These are phyloP conservation scores for Nepenthes mirabilis DNA, from an alignment of 148 eudicot genomes.

Conservation along the genomic window DNA sequence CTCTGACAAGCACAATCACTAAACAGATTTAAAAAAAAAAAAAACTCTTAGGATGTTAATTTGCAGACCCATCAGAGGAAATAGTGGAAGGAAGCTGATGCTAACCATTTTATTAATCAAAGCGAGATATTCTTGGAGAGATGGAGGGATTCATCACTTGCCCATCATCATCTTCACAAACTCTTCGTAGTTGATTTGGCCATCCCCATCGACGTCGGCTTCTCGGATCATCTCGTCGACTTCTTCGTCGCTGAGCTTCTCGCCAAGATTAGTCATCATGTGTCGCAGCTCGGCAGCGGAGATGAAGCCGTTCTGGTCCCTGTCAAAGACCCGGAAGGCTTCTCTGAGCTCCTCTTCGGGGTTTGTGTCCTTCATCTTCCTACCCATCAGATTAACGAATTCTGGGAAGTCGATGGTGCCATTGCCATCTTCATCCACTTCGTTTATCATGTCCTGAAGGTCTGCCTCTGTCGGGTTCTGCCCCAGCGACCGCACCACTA, in stretches of 20 bases:
- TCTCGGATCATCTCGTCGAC: conserved; percentile 19
- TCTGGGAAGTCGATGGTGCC: conserved; percentile 23
- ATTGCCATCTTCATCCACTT: conserved; percentile 19
- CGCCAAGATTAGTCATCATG: conserved; percentile 18
- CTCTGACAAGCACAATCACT: no score
- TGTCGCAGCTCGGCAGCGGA: conserved; percentile 19
- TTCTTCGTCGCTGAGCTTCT: conserved; percentile 22
- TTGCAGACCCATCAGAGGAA: no score
- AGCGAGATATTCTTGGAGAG: no score
- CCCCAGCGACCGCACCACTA: conserved; percentile 18
- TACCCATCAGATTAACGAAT: conserved; percentile 16
- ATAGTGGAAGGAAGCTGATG: no score
- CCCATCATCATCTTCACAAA: conserved; percentile 18
- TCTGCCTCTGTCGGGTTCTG: conserved; percentile 21
- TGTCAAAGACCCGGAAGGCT: conserved; percentile 18
- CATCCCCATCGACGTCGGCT: conserved; percentile 23
- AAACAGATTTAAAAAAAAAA: no score
- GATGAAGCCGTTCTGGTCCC: conserved; percentile 20
- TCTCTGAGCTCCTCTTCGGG: conserved; percentile 19
- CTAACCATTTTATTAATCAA: no score
- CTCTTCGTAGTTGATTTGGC: conserved; percentile 21
- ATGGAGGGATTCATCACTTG: background rate
- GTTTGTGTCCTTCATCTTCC: conserved; percentile 18
- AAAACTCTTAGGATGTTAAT: no score
- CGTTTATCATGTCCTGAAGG: conserved; percentile 22